Base-by-base conservation (phyloP, 2,329 filamentous ascomycete species). In the Hysterium pulicare region DNA sequence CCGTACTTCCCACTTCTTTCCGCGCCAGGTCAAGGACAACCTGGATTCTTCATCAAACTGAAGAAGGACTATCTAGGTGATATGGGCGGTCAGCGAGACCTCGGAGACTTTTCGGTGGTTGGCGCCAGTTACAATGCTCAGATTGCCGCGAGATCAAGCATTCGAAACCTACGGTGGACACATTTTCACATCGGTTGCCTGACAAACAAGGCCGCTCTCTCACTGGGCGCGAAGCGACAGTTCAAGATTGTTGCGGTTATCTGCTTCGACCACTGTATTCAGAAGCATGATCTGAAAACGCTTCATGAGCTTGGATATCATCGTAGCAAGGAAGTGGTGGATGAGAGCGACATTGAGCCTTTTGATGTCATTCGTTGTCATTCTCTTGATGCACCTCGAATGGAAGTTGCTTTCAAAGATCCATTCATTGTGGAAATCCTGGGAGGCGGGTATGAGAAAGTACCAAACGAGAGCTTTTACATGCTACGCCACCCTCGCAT, bases 51-150 rank as follows among this genome's bases (percentile, higher is more conserved):
- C 60, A 87, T 95, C 57, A 95, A 95, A 66, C 66, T 95, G 32
- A 95, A 95, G 65, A 89, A 89, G 56, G 87, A 93, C 57, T 95
- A 94, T 55, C 78, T 95, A 28, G 74, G 77, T 20, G 81, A 81
- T 2, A 80, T 91, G 59, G 88, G 89, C 1, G 90, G 94, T 46
- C 81, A 89, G 22, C 54, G 63, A 17, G 65, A 69, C 38, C 41
- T 68, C 6, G 86, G 86, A 8, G 90, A 95, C 61, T 87, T 95
- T 58, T 83, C 86, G 2, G 75, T 91, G 2, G 71, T 95, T 3
- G 90, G 87, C 0, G 90, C 81, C 5, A 80, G 81, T 15, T 90
- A 85, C 53, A 79, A 89, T 50, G 69, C 84, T 3, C 70, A 74
- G 38, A 78, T 81, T 47, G 85, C 83, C 6, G 74, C 72, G 34